Evolutionary conservation across 2,329 filamentous ascomycete genomes (phyloP).

Genomic region (Neopestalotiopsis clavispora): DNA sequence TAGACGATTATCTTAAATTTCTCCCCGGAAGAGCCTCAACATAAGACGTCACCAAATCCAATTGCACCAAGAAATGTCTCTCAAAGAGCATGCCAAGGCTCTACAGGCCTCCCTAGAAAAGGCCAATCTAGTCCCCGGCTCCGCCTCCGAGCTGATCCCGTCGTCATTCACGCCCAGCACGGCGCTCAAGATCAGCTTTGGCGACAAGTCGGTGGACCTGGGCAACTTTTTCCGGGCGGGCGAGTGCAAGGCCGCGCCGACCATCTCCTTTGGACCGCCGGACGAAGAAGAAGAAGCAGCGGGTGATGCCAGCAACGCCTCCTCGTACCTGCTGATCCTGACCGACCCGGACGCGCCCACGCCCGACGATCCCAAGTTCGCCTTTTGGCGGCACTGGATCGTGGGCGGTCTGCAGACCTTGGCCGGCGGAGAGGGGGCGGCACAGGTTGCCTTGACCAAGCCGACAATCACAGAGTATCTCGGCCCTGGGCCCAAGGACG

Average conservation of each 20-base stretch:
- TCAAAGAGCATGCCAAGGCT: conserved; percentile 26
- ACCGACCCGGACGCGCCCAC: conserved; percentile 61
- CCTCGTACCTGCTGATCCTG: conserved; percentile 51
- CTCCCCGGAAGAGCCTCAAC: background rate
- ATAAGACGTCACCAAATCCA: background rate
- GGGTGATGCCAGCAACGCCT: conserved; percentile 16
- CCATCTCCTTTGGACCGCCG: conserved; percentile 36
- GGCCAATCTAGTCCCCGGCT: conserved; percentile 45
- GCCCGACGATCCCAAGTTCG: conserved; percentile 58
- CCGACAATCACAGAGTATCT: conserved; percentile 46
- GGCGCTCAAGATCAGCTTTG: conserved; percentile 42
- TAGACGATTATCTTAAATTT: background rate
- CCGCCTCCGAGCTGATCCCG: conserved; percentile 45
- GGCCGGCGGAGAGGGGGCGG: conserved; percentile 23
- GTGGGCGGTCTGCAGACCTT: conserved; percentile 44
- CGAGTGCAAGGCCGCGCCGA: conserved; percentile 41
- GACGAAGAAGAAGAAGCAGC: conserved; percentile 30
- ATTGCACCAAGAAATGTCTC: conserved; percentile 23
- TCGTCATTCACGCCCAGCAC: conserved; percentile 46
- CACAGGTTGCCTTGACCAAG: conserved; percentile 33
- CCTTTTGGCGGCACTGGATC: conserved; percentile 61
- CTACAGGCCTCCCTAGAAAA: conserved; percentile 39
- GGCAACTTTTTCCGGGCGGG: conserved; percentile 45
- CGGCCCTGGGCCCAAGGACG: conserved; percentile 50
- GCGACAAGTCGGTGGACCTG: conserved; percentile 37